Evolutionary conservation across 164 flowering plant species (phyloP), one percentile per base, ranked within the genome.

Genomic region (Dillenia turbinata): DNA sequence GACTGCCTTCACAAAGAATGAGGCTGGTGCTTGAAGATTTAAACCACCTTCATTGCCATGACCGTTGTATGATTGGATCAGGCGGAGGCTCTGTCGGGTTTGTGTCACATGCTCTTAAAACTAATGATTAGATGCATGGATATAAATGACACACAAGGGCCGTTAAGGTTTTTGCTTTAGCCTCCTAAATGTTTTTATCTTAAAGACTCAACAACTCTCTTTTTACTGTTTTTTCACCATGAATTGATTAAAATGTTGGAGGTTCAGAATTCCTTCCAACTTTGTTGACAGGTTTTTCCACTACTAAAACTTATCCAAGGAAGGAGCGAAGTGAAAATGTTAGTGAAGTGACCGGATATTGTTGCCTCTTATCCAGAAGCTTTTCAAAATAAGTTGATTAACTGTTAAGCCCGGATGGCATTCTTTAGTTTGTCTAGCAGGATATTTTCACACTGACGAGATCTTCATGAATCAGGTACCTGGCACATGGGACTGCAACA

Each of bases 11-110:
- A 8, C 69, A 73, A 19, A 71, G 66, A 66, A 87, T 94, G 89
- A 86, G 71, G 66, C 65, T 72, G 52, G 63, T 94, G 81, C 93
- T 94, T 53, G 78, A 83, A 73, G 70, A 79, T 57, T 45, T 94
- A 67, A 91, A 91, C 71, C 78, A 75, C 59, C 80, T 78, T 62
- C 96, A 94, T 67, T 88, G 88, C 69, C 75, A 81, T 43, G 81
- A 79, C n/a, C 83, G 78, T 59, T 94, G 99, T 86, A 72, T 88
- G 81, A 80, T 84, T 70, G 99, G 99, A 15, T 91, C 97, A 9
- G 99, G 99, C 5, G 97, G 99, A 57, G 97, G 96, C 75, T 94
- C 99, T 79, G 99, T 94, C 44, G 97, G 98, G 98, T 94, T 51
- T 47, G 96, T 85, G 49, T 64, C 60, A 33, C 40, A 33, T 4